phyloP scores from a whole-genome alignment of 345 rosid genomes.

The Eucalyptus tenuipes region DNA sequence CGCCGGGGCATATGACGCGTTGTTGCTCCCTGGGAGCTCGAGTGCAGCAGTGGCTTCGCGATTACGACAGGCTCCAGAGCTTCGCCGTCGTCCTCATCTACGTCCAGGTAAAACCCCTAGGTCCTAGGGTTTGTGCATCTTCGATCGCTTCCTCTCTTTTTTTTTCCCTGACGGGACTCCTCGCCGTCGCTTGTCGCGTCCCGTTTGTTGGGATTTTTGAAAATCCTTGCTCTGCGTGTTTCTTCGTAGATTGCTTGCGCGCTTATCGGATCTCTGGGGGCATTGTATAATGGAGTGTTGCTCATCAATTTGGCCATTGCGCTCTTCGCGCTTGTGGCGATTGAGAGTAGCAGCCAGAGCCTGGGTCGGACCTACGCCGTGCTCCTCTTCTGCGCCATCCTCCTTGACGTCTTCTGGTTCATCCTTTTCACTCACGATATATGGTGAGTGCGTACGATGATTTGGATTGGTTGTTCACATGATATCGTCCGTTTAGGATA shows the following conservation, averaged over 20 bases:
- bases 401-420: conserved; percentile 66
- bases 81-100: conserved; percentile 67
- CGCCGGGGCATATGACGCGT: not conserved
- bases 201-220: not conserved
- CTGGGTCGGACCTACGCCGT: conserved; percentile 75
- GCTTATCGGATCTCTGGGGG: conserved; percentile 77
- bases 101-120: conserved; percentile 39
- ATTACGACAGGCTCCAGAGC: conserved; percentile 60
- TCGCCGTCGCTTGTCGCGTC: not conserved
- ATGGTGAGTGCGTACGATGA: conserved; percentile 21
- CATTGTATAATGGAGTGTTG: conserved; percentile 77
- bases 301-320: conserved; percentile 61
- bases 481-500: not conserved
- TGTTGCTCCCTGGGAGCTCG: conserved; percentile 28
- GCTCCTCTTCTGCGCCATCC: conserved; percentile 58
- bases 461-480: not conserved
- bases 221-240: not conserved
- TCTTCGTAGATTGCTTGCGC: conserved; percentile 63
- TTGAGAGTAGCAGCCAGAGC: conserved; percentile 76
- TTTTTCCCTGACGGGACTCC: not conserved
- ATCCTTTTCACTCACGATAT: conserved; percentile 51
- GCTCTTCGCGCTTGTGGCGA: conserved; percentile 77
- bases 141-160: not conserved
- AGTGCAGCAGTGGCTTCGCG: conserved; percentile 47
- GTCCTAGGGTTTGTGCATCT: not conserved